A percentile compares a stretch with the other conserved stretches of the same genome.
These are phyloP conservation scores for Pelargonium australe DNA, from an alignment of 441 rosid genomes.

Conservation along the genomic window DNA sequence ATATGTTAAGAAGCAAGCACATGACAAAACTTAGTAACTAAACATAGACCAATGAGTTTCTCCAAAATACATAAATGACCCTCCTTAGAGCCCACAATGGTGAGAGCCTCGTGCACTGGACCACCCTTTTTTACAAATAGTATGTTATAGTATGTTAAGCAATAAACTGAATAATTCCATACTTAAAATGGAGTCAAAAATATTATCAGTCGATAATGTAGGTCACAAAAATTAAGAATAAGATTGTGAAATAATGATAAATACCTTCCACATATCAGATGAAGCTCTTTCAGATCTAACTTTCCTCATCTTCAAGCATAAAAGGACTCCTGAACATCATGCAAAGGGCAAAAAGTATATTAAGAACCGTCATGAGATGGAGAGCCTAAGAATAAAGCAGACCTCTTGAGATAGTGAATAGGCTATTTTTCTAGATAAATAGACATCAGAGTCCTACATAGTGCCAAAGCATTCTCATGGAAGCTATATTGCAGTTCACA, in stretches of 20 bases:
- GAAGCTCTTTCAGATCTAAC: conserved; percentile 61
- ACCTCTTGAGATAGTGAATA: not conserved
- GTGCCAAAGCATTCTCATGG: no score
- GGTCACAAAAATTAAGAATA: not conserved
- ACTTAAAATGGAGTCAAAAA: not conserved
- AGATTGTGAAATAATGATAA: not conserved
- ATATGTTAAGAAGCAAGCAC: not conserved
- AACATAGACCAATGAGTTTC: not conserved
- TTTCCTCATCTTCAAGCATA: conserved; percentile 56
- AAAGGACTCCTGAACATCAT: conserved; percentile 36
- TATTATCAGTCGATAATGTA: not conserved
- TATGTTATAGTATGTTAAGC: not conserved
- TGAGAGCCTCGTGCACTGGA: no score
- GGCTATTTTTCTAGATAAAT: not conserved
- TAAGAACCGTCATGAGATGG: not conserved
- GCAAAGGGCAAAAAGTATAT: not conserved
- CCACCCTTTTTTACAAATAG: no score
- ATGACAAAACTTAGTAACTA: not conserved
- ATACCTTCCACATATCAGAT: conserved; percentile 63
- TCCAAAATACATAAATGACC: not conserved
- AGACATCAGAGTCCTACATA: no score
- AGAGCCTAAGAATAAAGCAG: not conserved
- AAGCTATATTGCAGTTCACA: no score
- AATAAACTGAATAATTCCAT: not conserved
- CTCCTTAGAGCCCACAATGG: no score